phyloP scores from a whole-genome alignment of 371 early-diverging fungal species.

The Mucor saturninus region DNA sequence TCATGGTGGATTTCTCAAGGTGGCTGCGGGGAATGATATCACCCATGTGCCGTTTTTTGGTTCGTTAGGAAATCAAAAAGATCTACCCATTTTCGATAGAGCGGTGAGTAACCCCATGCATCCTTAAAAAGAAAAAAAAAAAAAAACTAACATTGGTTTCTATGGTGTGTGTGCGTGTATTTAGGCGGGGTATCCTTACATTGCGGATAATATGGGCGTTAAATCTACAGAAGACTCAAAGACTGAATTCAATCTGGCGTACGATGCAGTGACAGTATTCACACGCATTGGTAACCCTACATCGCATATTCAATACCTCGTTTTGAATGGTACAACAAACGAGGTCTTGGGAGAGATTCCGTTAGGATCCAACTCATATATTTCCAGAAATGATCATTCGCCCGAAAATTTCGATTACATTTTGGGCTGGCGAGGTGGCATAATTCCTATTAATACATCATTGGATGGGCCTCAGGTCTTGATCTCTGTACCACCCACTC shows the following conservation, averaged over 20 bases:
- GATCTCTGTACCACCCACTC: not conserved
- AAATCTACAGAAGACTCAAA: no score
- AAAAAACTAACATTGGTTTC: not conserved
- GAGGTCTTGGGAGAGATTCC: conserved; percentile 10
- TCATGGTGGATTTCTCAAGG: conserved; percentile 28
- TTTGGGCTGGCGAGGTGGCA: conserved; percentile 10
- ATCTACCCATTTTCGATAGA: conserved; percentile 29
- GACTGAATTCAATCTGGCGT: not conserved
- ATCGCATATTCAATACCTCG: conserved; percentile 1
- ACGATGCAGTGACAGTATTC: conserved; percentile 2
- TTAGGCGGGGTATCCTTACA: conserved; percentile 9
- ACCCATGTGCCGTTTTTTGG: conserved; percentile 56
- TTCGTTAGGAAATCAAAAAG: conserved; percentile 44
- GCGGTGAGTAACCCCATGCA: not conserved
- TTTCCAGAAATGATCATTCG: conserved; percentile 22
- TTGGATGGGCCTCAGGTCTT: not conserved
- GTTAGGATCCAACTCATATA: not conserved
- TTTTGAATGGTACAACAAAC: not conserved
- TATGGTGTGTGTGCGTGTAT: not conserved
- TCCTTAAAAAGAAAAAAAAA: not conserved
- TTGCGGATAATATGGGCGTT: not conserved
- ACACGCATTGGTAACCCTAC: conserved; percentile 17
- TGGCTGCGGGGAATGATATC: not conserved
- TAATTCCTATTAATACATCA: not conserved
- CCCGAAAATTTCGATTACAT: conserved; percentile 3